phyloP scores from a whole-genome alignment of 208 protist species.

The Leishmania mexicana region DNA sequence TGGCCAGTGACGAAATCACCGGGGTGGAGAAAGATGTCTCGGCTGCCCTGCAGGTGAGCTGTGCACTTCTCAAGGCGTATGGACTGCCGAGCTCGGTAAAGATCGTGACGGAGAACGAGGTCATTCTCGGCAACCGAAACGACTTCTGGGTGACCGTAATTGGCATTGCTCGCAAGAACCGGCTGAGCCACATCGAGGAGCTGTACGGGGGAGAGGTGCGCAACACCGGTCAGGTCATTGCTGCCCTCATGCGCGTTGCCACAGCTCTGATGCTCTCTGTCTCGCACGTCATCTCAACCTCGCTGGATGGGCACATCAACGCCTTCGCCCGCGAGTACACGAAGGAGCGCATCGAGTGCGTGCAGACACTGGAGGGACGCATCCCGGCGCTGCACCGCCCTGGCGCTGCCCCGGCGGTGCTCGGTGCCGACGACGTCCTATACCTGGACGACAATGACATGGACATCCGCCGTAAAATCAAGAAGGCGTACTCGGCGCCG shows the following conservation, averaged over 20 bases:
- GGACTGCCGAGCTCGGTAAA: constrained; percentile 58
- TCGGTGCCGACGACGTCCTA: constrained; percentile 95
- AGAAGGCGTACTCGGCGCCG: constrained; percentile 94
- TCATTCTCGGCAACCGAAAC: constrained; percentile 77
- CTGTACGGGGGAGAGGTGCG: constrained; percentile 58
- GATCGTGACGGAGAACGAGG: constrained; percentile 74
- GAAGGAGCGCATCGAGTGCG: constrained; percentile 36
- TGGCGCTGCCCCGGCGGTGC: constrained; percentile 50
- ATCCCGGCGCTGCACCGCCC: constrained; percentile 90
- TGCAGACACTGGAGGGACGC: constrained; percentile 34
- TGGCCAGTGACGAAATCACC: constrained; percentile 64
- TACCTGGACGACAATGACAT: constrained; percentile 97
- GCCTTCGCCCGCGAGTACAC: constrained; percentile 58
- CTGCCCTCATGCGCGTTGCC: constrained; percentile 82
- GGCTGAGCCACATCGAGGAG: constrained; percentile 72
- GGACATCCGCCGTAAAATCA: constrained; percentile 96
- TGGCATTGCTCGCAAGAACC: constrained; percentile 76
- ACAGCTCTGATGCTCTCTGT: constrained; percentile 56
- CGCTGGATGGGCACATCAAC: constrained; percentile 46
- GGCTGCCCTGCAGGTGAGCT: constrained; percentile 72
- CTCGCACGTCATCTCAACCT: constrained; percentile 73
- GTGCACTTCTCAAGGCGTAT: constrained; percentile 54
- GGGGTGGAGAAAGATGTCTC: constrained; percentile 84
- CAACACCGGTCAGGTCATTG: constrained; percentile 83
- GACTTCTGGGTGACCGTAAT: constrained; percentile 93